Conservation (phyloP, 441 rosid species). For the Dalechampia spathulata region DNA sequence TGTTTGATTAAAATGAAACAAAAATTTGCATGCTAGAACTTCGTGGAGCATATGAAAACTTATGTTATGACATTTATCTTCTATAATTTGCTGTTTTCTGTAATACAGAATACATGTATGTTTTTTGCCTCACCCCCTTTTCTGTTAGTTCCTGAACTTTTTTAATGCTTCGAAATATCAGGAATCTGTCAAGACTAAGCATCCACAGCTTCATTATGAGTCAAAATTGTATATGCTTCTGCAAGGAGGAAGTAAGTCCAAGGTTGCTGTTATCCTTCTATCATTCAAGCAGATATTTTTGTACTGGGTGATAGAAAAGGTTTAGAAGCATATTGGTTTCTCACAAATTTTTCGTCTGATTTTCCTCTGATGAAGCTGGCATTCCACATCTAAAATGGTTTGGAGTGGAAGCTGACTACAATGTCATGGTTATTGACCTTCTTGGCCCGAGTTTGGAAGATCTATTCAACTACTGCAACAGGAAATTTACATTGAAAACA, state of each 20-base stretch:
- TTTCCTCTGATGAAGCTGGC: constrained; percentile 57
- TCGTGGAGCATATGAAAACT: too few species aligned
- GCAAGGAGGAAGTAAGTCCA: constrained; percentile 89
- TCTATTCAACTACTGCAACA: constrained; percentile 84
- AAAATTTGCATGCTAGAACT: not conserved
- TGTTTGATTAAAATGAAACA: not conserved
- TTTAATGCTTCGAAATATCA: constrained; percentile 21
- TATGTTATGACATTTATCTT: too few species aligned
- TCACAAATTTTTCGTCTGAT: constrained; percentile 9
- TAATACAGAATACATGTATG: not conserved
- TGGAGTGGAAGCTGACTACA: constrained; percentile 56
- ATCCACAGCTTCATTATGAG: constrained; percentile 98
- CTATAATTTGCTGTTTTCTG: too few species aligned
- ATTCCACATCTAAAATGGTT: constrained; percentile 96
- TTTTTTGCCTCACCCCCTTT: not conserved
- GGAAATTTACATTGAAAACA: constrained; percentile 86
- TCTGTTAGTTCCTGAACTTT: constrained; percentile 2
- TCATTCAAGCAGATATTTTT: not conserved
- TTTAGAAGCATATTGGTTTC: constrained; percentile 15
- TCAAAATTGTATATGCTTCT: constrained; percentile 94
- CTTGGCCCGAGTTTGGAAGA: constrained; percentile 99
- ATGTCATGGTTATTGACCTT: constrained; percentile 92
- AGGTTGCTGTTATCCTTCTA: constrained; percentile 6
- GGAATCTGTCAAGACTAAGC: constrained; percentile 92
- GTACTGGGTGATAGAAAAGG: constrained; percentile 33